Conservation (phyloP, 2,329 filamentous ascomycete genomes). For the Sclerotinia trifoliorum region DNA sequence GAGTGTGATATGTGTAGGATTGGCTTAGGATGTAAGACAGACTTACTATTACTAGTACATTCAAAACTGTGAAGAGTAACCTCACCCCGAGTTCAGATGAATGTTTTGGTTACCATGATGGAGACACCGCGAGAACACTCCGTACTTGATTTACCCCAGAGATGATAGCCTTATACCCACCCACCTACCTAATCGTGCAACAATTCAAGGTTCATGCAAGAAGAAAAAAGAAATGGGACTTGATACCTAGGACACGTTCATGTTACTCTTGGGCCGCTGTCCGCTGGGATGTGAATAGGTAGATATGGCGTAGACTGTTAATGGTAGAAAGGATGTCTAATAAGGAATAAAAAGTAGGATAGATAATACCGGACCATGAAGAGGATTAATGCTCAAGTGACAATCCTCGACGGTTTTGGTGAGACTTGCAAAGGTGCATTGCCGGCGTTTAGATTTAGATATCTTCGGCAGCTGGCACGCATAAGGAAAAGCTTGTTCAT, state of each 20-base stretch:
- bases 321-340: too few relatives aligned
- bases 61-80: too few relatives aligned
- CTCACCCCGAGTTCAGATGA: background rate
- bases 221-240: constrained; percentile 7
- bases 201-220: constrained; percentile 6
- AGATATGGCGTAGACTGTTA: background rate
- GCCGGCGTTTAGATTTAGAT: too few relatives aligned
- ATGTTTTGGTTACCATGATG: background rate
- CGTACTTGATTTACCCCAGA: background rate
- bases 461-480: too few relatives aligned
- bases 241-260: too few relatives aligned
- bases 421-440: too few relatives aligned
- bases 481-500: too few relatives aligned
- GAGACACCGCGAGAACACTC: background rate
- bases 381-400: too few relatives aligned
- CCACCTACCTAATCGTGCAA: background rate
- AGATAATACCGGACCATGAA: too few relatives aligned
- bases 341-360: too few relatives aligned
- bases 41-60: too few relatives aligned
- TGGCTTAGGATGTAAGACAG: background rate
- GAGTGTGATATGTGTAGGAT: background rate
- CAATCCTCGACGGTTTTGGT: too few relatives aligned
- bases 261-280: background rate
- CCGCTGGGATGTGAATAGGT: background rate
- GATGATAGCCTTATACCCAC: background rate